phyloP scores from a whole-genome alignment of 2,329 filamentous ascomycete species.

The Ophiostoma himal-ulmi region DNA sequence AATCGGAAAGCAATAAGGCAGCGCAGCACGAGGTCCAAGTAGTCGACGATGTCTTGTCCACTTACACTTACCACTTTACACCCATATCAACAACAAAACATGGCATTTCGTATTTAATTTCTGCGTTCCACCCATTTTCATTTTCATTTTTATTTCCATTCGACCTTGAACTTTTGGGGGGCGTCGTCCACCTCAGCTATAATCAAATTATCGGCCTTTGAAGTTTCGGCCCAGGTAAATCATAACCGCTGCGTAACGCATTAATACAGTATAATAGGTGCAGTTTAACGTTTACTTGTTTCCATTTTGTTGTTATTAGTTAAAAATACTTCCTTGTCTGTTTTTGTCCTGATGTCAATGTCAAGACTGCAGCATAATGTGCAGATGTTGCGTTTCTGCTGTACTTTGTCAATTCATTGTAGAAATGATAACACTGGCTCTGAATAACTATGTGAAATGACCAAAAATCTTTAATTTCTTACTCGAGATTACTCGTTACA shows the following conservation, averaged over 20 bases:
- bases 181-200: not conserved
- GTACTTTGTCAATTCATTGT: no score
- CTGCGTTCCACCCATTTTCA: not conserved
- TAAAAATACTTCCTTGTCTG: not conserved
- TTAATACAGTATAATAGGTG: not conserved
- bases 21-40: not conserved
- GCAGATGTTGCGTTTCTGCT: no score
- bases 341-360: not conserved
- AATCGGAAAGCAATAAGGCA: not conserved
- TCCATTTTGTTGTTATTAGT: not conserved
- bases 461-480: no score
- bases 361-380: not conserved
- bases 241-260: not conserved
- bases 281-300: not conserved
- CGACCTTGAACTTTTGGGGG: not conserved
- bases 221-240: not conserved
- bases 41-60: not conserved
- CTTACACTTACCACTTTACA: not conserved
- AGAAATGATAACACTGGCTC: no score
- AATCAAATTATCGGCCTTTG: not conserved
- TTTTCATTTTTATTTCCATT: not conserved
- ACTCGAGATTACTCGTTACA: no score
- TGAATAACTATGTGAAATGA: no score
- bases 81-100: slow-evolving; percentile 9
- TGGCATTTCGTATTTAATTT: slow-evolving; percentile 1